These are phyloP conservation scores for Cardiosporidium cionae DNA, from an alignment of 169 alveolate genomes.

Conservation along the genomic window DNA sequence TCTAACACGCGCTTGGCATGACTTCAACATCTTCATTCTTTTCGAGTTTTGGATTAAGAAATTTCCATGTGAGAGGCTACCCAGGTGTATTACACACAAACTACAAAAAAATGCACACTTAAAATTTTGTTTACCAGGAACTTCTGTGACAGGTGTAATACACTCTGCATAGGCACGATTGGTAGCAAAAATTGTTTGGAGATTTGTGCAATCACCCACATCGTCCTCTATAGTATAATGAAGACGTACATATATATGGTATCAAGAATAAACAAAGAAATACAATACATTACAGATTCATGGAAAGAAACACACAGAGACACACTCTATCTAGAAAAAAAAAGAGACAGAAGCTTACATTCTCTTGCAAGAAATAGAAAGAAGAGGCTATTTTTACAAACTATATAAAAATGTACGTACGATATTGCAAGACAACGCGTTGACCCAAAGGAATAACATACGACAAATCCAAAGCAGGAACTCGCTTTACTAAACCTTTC, in stretches of 20 bases:
- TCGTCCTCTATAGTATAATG: slow-evolving; percentile 2
- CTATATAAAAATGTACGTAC: not conserved
- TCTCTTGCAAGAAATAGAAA: too few species aligned
- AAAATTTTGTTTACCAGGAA: too few species aligned
- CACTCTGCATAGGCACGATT: slow-evolving; percentile 21
- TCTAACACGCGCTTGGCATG: too few species aligned
- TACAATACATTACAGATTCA: too few species aligned
- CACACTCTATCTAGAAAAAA: too few species aligned
- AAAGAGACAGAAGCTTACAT: too few species aligned
- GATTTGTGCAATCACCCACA: slow-evolving; percentile 8
- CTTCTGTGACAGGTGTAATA: slow-evolving; percentile 14
- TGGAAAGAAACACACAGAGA: too few species aligned
- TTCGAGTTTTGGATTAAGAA: too few species aligned
- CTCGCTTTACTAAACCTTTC: not conserved
- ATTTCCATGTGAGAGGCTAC: not conserved
- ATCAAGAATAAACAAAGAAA: too few species aligned
- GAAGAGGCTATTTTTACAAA: not conserved
- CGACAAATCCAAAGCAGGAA: slow-evolving; percentile 18
- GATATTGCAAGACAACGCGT: slow-evolving; percentile 22
- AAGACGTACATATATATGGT: not conserved
- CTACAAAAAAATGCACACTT: not conserved
- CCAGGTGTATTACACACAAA: not conserved
- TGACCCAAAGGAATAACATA: slow-evolving; percentile 13
- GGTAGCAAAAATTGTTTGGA: not conserved
- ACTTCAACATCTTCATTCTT: too few species aligned